These are phyloP conservation scores for Hypsizygus marmoreus DNA, from an alignment of 768 basidiomycete species.

Conservation along the genomic window DNA sequence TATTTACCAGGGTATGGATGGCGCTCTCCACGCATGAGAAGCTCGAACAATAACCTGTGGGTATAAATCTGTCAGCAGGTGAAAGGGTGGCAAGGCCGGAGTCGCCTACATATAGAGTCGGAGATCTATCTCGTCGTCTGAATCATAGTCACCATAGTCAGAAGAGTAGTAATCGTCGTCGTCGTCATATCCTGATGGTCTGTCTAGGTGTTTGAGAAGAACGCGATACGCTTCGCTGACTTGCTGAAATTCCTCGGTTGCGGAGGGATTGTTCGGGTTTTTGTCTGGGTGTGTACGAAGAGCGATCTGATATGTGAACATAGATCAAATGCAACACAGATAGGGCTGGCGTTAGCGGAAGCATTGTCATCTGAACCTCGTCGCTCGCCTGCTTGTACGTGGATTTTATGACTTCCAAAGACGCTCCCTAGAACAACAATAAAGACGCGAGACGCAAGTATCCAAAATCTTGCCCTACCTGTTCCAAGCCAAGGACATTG, in stretches of 20 bases:
- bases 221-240: constrained; percentile 69
- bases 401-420: constrained; percentile 64
- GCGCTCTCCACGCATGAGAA: constrained; percentile 38
- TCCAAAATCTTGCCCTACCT: constrained; percentile 37
- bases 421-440: constrained; percentile 45
- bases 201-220: constrained; percentile 56
- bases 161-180: constrained; percentile 39
- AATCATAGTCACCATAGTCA: constrained; percentile 32
- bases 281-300: constrained; percentile 78
- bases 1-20: no score
- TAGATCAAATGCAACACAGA: not conserved
- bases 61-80: constrained; percentile 6
- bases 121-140: constrained; percentile 34
- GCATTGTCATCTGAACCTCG: no score
- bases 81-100: not conserved
- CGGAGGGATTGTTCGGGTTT: constrained; percentile 63
- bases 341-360: no score
- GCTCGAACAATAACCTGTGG: constrained; percentile 40
- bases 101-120: constrained; percentile 45
- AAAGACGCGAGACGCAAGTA: not conserved
- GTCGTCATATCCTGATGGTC: constrained; percentile 28
- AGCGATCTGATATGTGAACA: constrained; percentile 45
- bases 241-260: constrained; percentile 69
- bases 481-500: constrained; percentile 50
- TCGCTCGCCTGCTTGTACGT: constrained; percentile 70